These are phyloP conservation scores for Andrographis paniculata DNA, from an alignment of 305 asterid species.

Conservation along the genomic window DNA sequence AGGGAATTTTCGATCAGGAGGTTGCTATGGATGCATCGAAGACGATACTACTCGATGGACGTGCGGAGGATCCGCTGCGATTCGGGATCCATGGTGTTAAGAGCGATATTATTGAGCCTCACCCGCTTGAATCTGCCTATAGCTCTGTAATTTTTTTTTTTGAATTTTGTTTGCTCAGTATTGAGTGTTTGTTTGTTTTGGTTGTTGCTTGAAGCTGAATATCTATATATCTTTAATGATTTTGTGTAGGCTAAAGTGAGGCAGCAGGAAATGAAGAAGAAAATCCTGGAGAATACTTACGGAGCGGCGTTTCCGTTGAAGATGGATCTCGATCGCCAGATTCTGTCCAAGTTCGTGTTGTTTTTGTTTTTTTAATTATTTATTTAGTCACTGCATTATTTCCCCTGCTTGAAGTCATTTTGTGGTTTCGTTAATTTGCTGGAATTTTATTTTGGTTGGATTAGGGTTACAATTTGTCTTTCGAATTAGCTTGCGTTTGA, in stretches of 20 bases:
- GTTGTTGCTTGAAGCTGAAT: background rate
- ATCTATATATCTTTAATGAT: background rate
- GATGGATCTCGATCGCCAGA: conserved; percentile 85
- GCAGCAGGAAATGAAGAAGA: conserved; percentile 43
- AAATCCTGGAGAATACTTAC: conserved; percentile 44
- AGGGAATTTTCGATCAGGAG: conserved; percentile 1
- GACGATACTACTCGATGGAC: conserved; percentile 54
- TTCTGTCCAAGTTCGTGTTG: conserved; percentile 60
- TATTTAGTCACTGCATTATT: too few species aligned
- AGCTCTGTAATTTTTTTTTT: conserved; percentile 33
- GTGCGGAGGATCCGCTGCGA: conserved; percentile 58
- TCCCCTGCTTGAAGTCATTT: background rate
- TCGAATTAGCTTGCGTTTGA: background rate
- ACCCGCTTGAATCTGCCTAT: conserved; percentile 71
- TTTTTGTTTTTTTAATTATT: background rate
- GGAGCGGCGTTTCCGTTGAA: conserved; percentile 85
- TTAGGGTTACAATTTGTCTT: background rate
- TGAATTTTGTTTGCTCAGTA: conserved; percentile 5
- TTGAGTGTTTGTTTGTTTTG: background rate
- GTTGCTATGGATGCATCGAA: conserved; percentile 57
- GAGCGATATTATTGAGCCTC: conserved; percentile 79
- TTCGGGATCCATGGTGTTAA: conserved; percentile 88
- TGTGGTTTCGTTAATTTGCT: background rate
- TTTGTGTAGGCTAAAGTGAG: conserved; percentile 42
- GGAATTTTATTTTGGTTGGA: background rate